A percentile compares a stretch with the other conserved stretches of the same genome.
These are phyloP conservation scores for Boletus rubroflammeus DNA, from an alignment of 768 basidiomycete species.

Conservation along the genomic window DNA sequence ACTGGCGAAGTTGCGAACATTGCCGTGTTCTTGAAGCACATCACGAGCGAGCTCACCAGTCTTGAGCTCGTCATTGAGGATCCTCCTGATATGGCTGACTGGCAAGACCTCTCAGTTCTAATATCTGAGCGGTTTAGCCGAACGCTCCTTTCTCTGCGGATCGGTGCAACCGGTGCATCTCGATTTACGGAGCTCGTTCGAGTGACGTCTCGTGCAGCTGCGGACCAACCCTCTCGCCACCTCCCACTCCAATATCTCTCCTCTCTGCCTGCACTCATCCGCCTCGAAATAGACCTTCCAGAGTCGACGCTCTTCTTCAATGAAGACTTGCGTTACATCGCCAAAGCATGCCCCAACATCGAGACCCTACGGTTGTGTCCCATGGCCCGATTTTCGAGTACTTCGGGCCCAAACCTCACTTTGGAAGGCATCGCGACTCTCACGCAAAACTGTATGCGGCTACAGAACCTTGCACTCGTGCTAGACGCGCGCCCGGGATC, in stretches of 20 bases:
- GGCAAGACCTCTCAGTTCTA: constrained; percentile 65
- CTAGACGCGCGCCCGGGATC: constrained; percentile 52
- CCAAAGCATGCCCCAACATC: constrained; percentile 61
- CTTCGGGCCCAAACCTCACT: constrained; percentile 53
- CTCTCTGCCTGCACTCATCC: constrained; percentile 49
- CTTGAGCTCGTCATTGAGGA: constrained; percentile 79
- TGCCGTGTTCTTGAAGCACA: constrained; percentile 65
- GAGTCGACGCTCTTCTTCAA: constrained; percentile 67
- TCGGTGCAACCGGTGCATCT: constrained; percentile 65
- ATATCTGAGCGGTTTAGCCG: constrained; percentile 60
- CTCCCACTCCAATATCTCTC: constrained; percentile 60
- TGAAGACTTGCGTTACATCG: constrained; percentile 55
- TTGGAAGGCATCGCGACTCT: constrained; percentile 62
- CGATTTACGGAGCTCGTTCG: constrained; percentile 80
- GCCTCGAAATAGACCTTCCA: constrained; percentile 76
- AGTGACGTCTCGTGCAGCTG: constrained; percentile 58
- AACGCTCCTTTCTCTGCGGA: constrained; percentile 56
- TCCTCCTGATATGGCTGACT: constrained; percentile 69
- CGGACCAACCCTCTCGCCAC: constrained; percentile 53
- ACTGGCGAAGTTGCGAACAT: constrained; percentile 70
- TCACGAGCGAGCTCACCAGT: constrained; percentile 60
- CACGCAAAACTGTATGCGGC: constrained; percentile 51
- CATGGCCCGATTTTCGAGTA: constrained; percentile 57
- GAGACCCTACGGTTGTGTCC: constrained; percentile 69
- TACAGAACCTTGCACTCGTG: constrained; percentile 66